phyloP scores from a whole-genome alignment of 371 early-diverging fungal species.

The Mucor lusitanicus region DNA sequence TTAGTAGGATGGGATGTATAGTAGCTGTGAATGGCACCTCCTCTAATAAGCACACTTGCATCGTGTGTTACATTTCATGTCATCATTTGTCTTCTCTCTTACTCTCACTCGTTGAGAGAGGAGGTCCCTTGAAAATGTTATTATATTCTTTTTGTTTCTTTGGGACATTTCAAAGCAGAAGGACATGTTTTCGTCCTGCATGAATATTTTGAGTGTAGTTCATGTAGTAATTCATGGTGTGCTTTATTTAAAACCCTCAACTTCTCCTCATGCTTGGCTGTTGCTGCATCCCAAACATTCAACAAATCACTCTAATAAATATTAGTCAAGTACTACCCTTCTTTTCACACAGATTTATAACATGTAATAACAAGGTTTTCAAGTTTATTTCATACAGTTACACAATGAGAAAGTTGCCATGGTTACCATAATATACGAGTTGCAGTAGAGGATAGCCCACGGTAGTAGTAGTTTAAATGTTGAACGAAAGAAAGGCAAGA shows the following conservation, averaged over 20 bases:
- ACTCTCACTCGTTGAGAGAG: not conserved
- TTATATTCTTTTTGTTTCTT: not conserved
- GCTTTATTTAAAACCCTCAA: not conserved
- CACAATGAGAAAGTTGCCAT: not conserved
- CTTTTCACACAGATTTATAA: conserved; percentile 1
- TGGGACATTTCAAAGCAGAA: not conserved
- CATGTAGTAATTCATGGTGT: not conserved
- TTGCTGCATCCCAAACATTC: not conserved
- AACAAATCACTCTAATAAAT: not conserved
- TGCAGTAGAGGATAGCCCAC: not conserved
- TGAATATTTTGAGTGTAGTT: not conserved
- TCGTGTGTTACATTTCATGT: conserved; percentile 6
- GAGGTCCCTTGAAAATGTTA: not conserved
- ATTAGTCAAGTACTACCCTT: not conserved
- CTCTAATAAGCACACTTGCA: not conserved
- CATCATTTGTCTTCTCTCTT: not conserved
- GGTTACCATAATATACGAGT: not conserved
- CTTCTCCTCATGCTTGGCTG: not conserved
- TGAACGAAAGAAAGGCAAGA: not conserved
- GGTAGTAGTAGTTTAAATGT: not conserved
- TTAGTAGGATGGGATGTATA: not conserved
- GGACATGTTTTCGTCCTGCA: not conserved
- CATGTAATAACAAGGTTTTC: not conserved
- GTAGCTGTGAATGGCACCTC: not conserved
- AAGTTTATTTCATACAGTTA: not conserved